Base-by-base conservation (phyloP, 2,329 filamentous ascomycete species). In the Penicillium brevicompactum region DNA sequence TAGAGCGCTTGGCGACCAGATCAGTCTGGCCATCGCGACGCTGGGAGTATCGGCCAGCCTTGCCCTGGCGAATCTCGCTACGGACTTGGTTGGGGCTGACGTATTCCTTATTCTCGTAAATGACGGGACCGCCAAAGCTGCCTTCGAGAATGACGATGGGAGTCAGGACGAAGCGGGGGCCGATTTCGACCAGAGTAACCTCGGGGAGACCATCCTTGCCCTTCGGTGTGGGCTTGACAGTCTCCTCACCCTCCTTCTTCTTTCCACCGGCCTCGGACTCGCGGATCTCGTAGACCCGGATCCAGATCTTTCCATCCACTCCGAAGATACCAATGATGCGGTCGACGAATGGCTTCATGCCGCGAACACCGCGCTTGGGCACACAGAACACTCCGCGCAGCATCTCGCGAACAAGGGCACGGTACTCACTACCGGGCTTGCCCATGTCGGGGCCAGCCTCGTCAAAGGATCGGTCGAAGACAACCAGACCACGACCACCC, bases 41-140 rank as follows among this genome's bases (percentile, higher is more conserved):
- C 53, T 83, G 82, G 63, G 90, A 90, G 78, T 95, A 93, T 64
- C 86, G 86, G 46, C 85, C 84, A 0, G 92, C 91, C 80, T 91
- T 92, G 64, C 84, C 81, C 75, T 85, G 80, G 65, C 91, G 82
- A 64, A 96, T 75, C 61, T 97, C 94, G 40, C 91, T 82, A 63
- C 94, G 84, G 61, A 97, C 86, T 77, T 97, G 91, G 84, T 99
- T 99, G 9, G 94, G 94, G 64, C 89, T 94, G 51, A 99, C 90
- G 68, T 96, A 99, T 74, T 96, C 89, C 82, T 91, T 94, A 80
- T 97, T 97, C 81, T 97, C 91, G 78, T 96, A 99, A 70, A 99
- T 95, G 62, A 97, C 91, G 3, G 94, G 93, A 0, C 94, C 94
- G 51, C 93, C 93, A 66, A 99, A 97, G 58, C 90, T 92, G 42